Evolutionary conservation across 495 filamentous ascomycete species (phyloP), one percentile per base, ranked within the genome.

Genomic region (Staphylotrichum longicolle): DNA sequence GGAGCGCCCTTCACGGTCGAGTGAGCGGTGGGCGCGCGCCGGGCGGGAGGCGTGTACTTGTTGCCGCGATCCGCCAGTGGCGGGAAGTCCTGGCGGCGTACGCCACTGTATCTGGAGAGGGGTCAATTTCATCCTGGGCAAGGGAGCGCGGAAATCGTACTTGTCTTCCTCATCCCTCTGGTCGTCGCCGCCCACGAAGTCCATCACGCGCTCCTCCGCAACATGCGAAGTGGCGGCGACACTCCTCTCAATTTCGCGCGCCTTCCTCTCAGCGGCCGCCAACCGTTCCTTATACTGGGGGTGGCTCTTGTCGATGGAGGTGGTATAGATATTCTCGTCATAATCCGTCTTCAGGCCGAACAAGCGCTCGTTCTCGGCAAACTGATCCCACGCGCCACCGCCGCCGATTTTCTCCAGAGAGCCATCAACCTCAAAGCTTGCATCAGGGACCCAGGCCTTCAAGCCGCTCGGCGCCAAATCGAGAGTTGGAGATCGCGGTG

Each of bases 291-390:
- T 86, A 74, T 94, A 97, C 33, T 84, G 75, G 2, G 94, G 92
- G 70, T 93, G 85, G 37, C 75, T 86, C 62, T 86, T 88, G 70
- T 99, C 86, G 64, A 99, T 91, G 9, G 82, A 77, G 20, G 93
- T 98, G 9, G 95, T 99, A 71, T 99, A 99, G 50, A 93, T 85
- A 66, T 88, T 91, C 73, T 98, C 95, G 65, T 97, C 87, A 70
- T 96, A 98, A 64, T 88, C 88, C 15, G 85, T 91, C 74, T 84
- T 90, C 41, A 93, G 74, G 8, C 94, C 94, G 70, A 96, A 98
- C 4, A 90, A 85, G 40, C 85, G 82, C 72, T 95, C 88, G 65
- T 98, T 98, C 46, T 81, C 85, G 68, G 90, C 89, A 67, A 99
- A 99, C 71, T 99, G 94, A 71, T 99, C 91, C 94, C 94, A 99